Base-by-base conservation (phyloP, 805 yeast genomes). In the Candida hispaniensis region DNA sequence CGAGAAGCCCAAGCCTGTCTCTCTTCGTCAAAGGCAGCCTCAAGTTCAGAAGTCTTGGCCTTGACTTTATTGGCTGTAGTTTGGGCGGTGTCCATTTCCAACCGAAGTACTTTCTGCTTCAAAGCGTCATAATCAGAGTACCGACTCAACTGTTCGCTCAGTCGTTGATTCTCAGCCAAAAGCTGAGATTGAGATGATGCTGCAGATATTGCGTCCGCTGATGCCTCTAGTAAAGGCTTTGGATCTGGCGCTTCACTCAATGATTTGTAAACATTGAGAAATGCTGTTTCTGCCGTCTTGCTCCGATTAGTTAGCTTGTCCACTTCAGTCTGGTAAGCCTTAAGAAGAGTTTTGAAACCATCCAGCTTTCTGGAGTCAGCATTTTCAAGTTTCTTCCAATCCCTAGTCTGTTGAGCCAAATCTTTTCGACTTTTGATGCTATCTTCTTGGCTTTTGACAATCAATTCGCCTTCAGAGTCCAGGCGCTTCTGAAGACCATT, bases 231-330 rank as follows among this genome's bases (percentile, higher is more conserved):
- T 25, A 86, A 55, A 4, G 94, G 93, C 42, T 68, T 71, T 1
- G 97, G 97, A 58, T 88, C 96, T 0, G 96, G 96, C 0, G 93
- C 86, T 53, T 86, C 94, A 4, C 85, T 81, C 4, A 88, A 59
- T 10, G 73, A 63, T 39, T 81, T 63, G 59, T 88, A 88, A 14
- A 81, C 63, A 12, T 75, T 73, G 52, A 85, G 71, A 49, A 91
- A 78, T 18, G 74, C 66, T 22, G 67, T 62, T 49, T 91, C 97
- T 1, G 80, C 72, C 27, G 56, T 62, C 50, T 86, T 82, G 38
- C 81, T 74, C 43, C 91, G 72, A 45, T 72, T 71, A 2, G 95
- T 81, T 44, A 88, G 61, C 25, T 65, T 61, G 53, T 88, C 98
- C 48, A 88, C 80, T 51, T 85, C 96, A 39, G 75, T 71, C 56